These are phyloP conservation scores for Penicillium goetzii DNA, from an alignment of 495 filamentous ascomycete species.

Conservation along the genomic window DNA sequence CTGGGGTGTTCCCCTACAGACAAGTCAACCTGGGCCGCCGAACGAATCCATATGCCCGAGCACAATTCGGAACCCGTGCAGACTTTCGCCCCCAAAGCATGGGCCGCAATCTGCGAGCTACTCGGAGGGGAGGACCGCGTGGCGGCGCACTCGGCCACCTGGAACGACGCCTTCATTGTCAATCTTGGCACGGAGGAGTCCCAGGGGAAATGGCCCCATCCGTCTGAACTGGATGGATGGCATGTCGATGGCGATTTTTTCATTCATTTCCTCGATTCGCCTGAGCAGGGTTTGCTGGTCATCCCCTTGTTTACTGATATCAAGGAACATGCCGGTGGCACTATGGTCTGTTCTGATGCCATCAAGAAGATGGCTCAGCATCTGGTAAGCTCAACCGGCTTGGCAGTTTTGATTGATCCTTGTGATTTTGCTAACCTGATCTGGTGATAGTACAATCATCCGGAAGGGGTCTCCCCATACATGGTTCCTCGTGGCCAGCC, in stretches of 20 bases:
- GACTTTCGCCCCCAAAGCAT: conserved; percentile 68
- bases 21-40: conserved; percentile 66
- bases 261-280: conserved; percentile 73
- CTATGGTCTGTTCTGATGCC: conserved; percentile 63
- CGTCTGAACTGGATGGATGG: conserved; percentile 60
- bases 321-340: conserved; percentile 64
- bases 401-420: neutral
- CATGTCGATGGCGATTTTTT: conserved; percentile 82
- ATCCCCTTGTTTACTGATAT: conserved; percentile 74
- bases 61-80: conserved; percentile 57
- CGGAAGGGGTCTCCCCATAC: conserved; percentile 68
- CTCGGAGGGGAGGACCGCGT: conserved; percentile 68
- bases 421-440: neutral
- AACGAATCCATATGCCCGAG: conserved; percentile 67
- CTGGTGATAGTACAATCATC: conserved; percentile 54
- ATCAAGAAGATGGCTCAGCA: conserved; percentile 61
- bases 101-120: conserved; percentile 71
- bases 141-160: conserved; percentile 50
- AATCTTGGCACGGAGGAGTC: conserved; percentile 66
- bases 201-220: conserved; percentile 54
- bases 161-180: conserved; percentile 73
- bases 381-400: conserved; percentile 39
- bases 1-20: conserved; percentile 69
- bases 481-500: conserved; percentile 60
- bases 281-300: conserved; percentile 71